Evolutionary conservation across 208 protist genomes (phyloP).

Genomic region (Zelonia costaricensis): DNA sequence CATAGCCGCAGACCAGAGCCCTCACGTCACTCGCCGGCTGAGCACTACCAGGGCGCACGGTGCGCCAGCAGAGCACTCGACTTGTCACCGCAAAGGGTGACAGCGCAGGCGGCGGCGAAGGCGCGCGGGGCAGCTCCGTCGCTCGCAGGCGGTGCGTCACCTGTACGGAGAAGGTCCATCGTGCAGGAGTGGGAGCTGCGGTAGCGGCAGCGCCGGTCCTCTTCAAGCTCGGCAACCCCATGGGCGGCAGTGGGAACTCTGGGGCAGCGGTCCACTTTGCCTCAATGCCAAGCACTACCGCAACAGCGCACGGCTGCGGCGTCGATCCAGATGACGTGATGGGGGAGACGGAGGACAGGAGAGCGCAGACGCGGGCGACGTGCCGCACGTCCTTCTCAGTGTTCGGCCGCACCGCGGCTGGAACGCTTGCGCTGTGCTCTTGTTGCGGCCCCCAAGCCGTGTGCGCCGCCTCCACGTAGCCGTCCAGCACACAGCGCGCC

Average conservation of each 20-base stretch:
- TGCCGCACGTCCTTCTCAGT: neutral
- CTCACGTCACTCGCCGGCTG: neutral
- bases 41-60: neutral
- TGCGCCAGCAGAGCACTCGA: slow-evolving; percentile 10
- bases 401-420: neutral
- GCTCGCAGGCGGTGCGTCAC: slow-evolving; percentile 6
- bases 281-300: slow-evolving; percentile 15
- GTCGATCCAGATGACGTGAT: neutral
- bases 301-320: neutral
- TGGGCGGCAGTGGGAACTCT: neutral
- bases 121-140: neutral
- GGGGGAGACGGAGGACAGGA: slow-evolving; percentile 1
- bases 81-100: neutral
- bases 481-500: slow-evolving; percentile 20
- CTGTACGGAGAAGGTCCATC: slow-evolving; percentile 19
- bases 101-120: neutral
- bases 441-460: neutral
- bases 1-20: slow-evolving; percentile 10
- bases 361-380: slow-evolving; percentile 17
- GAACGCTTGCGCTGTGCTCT: neutral
- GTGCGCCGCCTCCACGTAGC: slow-evolving; percentile 16
- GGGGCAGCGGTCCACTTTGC: slow-evolving; percentile 7
- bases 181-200: neutral
- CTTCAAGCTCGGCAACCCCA: neutral
- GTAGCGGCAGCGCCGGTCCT: neutral